A percentile compares a stretch with the other conserved stretches of the same genome.
These are phyloP conservation scores for Lactifluus pinguis DNA, from an alignment of 768 basidiomycete genomes.

Conservation along the genomic window DNA sequence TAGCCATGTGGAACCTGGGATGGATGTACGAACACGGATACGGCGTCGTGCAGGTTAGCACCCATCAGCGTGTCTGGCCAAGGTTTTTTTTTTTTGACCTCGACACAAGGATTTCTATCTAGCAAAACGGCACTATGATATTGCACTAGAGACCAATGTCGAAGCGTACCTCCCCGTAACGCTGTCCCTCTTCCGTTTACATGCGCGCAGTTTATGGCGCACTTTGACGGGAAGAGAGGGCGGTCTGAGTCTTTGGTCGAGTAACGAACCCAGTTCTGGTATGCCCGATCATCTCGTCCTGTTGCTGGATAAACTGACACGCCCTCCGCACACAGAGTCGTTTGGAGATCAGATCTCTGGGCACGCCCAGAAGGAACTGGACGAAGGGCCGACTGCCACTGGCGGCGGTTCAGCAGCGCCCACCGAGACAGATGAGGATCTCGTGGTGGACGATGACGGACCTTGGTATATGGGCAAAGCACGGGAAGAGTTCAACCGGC, in stretches of 20 bases:
- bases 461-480: conserved; percentile 82
- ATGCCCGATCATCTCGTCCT: conserved; percentile 1
- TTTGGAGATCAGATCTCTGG: neutral
- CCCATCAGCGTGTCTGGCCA: neutral
- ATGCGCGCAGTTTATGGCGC: conserved; percentile 78
- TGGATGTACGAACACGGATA: conserved; percentile 99
- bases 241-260: conserved; percentile 58
- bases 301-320: neutral
- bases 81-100: neutral
- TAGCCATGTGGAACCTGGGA: conserved; percentile 97
- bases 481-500: conserved; percentile 63
- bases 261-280: conserved; percentile 42
- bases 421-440: conserved; percentile 22
- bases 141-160: conserved; percentile 75
- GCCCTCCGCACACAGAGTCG: neutral
- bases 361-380: conserved; percentile 12
- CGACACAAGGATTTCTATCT: conserved; percentile 83
- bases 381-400: conserved; percentile 1
- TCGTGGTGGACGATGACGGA: conserved; percentile 43
- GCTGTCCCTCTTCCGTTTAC: conserved; percentile 74
- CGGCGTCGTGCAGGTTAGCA: conserved; percentile 73
- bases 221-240: conserved; percentile 50
- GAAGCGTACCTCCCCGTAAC: conserved; percentile 87
- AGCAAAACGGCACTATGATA: conserved; percentile 92
- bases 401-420: neutral